Conservation (phyloP, 2,329 filamentous ascomycete species). For the Diaporthe ilicicola region DNA sequence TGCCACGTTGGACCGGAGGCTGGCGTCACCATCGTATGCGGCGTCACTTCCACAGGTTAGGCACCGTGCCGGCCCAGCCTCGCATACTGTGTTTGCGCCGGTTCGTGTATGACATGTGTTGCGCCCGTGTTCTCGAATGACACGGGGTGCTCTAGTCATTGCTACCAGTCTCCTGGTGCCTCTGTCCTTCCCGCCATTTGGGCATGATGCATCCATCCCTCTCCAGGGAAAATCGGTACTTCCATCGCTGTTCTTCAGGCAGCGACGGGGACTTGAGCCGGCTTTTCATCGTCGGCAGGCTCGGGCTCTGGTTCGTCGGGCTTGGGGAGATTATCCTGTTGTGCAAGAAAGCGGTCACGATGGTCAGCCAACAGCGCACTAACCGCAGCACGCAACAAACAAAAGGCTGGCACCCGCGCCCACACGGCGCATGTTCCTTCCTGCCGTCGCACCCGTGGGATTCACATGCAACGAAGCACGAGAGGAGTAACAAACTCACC, state of each 20-base stretch:
- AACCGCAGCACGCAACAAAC: background rate
- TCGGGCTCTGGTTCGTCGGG: constrained; percentile 49
- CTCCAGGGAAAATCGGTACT: background rate
- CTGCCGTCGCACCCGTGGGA: background rate
- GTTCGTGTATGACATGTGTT: background rate
- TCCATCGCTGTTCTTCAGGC: constrained; percentile 43
- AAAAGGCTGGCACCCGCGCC: background rate
- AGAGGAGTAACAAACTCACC: constrained; percentile 62
- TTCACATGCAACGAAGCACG: background rate
- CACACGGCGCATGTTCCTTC: background rate
- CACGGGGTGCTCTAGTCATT: background rate
- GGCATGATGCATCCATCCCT: background rate
- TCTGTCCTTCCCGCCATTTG: too few relatives aligned
- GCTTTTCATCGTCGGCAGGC: constrained; percentile 41
- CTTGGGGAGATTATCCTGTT: constrained; percentile 54
- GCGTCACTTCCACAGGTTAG: background rate
- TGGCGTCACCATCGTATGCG: background rate
- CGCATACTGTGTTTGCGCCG: background rate
- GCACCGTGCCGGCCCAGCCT: background rate
- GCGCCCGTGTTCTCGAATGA: background rate
- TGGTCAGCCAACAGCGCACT: background rate
- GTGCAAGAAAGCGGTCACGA: background rate
- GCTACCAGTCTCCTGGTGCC: background rate
- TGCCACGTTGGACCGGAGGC: constrained; percentile 12
- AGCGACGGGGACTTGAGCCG: constrained; percentile 49